These are phyloP conservation scores for Phaeosphaeria sp. DNA, from an alignment of 2,329 filamentous ascomycete species.

Conservation along the genomic window DNA sequence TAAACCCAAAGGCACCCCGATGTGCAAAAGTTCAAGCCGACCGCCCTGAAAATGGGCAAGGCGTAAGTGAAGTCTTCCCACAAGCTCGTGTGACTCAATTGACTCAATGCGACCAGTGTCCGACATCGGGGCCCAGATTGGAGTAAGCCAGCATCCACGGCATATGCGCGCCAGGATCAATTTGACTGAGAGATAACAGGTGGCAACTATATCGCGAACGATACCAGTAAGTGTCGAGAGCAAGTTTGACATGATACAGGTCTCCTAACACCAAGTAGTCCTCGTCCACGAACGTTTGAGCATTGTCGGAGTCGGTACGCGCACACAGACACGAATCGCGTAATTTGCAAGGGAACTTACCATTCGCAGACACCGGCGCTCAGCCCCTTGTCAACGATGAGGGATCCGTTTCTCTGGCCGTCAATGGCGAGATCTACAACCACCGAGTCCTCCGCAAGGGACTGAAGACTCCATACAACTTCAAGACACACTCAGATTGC, in stretches of 20 bases:
- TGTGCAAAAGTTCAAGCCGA: conserved; percentile 95
- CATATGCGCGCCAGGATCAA: conserved; percentile 38
- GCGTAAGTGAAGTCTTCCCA: conserved; percentile 67
- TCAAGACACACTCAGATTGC: conserved; percentile 98
- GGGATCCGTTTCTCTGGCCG: conserved; percentile 84
- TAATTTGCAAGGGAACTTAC: conserved; percentile 23
- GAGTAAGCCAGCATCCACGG: conserved; percentile 70
- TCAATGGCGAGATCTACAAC: conserved; percentile 99
- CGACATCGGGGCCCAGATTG: conserved; percentile 98
- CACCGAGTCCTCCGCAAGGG: conserved; percentile 91
- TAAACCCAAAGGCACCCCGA: conserved; percentile 73
- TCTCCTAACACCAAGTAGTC: conserved; percentile 54
- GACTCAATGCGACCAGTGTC: conserved; percentile 65
- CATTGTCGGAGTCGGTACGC: conserved; percentile 92
- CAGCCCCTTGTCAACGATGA: conserved; percentile 95
- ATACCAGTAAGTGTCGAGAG: conserved; percentile 72
- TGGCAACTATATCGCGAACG: conserved; percentile 86
- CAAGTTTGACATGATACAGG: conserved; percentile 5
- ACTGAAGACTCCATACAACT: conserved; percentile 84
- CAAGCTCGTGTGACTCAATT: conserved; percentile 23
- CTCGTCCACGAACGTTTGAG: conserved; percentile 96
- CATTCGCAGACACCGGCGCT: conserved; percentile 79
- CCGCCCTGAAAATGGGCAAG: conserved; percentile 90
- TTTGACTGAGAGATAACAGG: conserved; percentile 61
- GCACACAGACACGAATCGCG: conserved; percentile 34